Base-by-base conservation (phyloP, 495 filamentous ascomycete genomes). In the Penicillium waksmanii region DNA sequence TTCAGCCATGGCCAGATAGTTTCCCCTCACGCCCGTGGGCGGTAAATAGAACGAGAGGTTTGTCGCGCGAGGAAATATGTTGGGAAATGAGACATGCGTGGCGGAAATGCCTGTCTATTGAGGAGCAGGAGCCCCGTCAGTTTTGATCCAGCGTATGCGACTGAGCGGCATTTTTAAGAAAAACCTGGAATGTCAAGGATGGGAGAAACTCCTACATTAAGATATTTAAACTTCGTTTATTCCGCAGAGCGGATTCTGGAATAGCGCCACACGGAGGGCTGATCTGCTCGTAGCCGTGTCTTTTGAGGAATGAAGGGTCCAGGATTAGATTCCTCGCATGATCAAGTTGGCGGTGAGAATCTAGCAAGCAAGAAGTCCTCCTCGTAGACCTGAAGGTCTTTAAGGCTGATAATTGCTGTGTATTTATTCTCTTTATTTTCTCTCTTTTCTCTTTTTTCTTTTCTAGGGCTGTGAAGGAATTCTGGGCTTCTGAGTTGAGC, bases 1-100 rank as follows among this genome's bases (percentile, higher is more conserved):
- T 38, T 78, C 66, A 15, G 63, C 53, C 79, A 81, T 73, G 46
- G 9, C 9, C 42, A 19, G 15, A 13, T 27, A 19, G 21, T 12
- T 25, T n/a, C n/a, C 17, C 46, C 46, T 48, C 18, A 51, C 25
- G 6, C 49, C 49, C 49, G 42, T 44, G 15, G 42, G 42, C 42
- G 42, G n/a, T 17, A 19, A 44, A 44, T 15, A 40, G 12, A 15
- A 40, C 3, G 42, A 18, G 42, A 44, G n/a, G 42, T 17, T 18
- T 44, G 17, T 44, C 42, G 42, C 17, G 42, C 19, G 42, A 44
- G 18, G 19, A 15, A 5, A 47, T 23, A 12, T 19, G 23, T 17
- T 17, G 15, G 15, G 31, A 33, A 36, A 17, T 10, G 33, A 33
- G 49, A 51, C 27, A 51, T 36, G 49, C 31, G 49, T 5, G 23